Conservation (phyloP, 2,329 filamentous ascomycete genomes). For the Alternaria sp. region DNA sequence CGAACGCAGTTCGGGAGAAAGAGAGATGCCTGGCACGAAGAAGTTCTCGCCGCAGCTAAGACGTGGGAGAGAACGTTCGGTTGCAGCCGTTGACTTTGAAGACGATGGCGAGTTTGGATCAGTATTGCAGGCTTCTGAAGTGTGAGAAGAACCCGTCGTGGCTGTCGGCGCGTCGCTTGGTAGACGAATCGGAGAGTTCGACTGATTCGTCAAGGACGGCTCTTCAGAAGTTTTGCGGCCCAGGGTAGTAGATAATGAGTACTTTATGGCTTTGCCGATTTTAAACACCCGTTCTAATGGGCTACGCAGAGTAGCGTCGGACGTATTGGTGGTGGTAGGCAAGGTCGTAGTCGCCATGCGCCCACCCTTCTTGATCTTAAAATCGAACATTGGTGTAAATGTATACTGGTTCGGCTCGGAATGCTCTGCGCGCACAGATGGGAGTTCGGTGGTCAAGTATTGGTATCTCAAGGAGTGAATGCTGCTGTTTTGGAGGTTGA, state of each 20-base stretch:
- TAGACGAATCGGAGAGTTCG: not conserved
- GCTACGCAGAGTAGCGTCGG: not conserved
- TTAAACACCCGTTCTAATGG: not conserved
- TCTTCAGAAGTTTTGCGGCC: not conserved
- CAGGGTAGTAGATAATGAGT: not conserved
- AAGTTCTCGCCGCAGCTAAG: not conserved
- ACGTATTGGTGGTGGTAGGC: not conserved
- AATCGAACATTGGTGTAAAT: not conserved
- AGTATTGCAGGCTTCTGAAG: not conserved
- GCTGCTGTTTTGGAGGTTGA: not conserved
- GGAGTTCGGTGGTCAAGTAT: not conserved
- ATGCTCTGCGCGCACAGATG: not conserved
- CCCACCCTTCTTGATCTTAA: not conserved
- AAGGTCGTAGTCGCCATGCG: not conserved
- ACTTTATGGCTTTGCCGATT: not conserved
- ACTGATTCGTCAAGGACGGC: not conserved
- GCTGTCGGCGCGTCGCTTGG: not conserved
- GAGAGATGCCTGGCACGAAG: not conserved
- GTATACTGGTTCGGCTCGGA: not conserved
- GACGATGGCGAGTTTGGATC: not conserved
- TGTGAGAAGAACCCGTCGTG: not conserved
- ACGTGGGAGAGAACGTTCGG: not conserved
- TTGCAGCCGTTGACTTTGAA: not conserved
- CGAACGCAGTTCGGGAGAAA: not conserved
- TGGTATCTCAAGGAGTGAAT: not conserved